Evolutionary conservation across 768 basidiomycete genomes (phyloP).

Genomic region (Naganishia vishniacii): DNA sequence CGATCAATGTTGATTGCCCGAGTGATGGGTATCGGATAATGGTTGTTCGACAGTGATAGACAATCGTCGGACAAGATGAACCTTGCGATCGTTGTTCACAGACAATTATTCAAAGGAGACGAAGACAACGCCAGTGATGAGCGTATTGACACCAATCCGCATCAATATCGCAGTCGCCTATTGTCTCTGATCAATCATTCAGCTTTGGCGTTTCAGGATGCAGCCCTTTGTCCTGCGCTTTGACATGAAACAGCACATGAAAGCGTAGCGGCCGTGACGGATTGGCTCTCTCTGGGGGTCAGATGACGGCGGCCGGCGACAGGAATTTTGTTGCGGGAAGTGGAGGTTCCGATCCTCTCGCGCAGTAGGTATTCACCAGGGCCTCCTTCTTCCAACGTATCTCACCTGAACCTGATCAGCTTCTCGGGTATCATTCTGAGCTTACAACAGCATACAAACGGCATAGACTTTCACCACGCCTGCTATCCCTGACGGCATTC

Average conservation of each 20-base stretch:
- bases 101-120: too few species aligned
- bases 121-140: not conserved
- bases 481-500: too few species aligned
- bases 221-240: not conserved
- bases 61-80: too few species aligned
- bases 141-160: not conserved
- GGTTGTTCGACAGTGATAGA: not conserved
- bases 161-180: not conserved
- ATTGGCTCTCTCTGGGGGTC: too few species aligned
- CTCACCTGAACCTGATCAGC: too few species aligned
- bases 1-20: not conserved
- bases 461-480: too few species aligned
- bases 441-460: too few species aligned
- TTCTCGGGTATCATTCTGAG: too few species aligned
- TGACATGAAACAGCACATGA: not conserved
- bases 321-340: constrained; percentile 13
- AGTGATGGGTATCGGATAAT: constrained; percentile 4
- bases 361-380: not conserved
- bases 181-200: not conserved
- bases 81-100: too few species aligned
- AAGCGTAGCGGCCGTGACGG: too few species aligned
- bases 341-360: constrained; percentile 10
- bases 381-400: too few species aligned
- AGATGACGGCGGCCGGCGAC: not conserved
- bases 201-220: not conserved